Evolutionary conservation across 768 basidiomycete species (phyloP).

Genomic region (Leccinum rimulosum): DNA sequence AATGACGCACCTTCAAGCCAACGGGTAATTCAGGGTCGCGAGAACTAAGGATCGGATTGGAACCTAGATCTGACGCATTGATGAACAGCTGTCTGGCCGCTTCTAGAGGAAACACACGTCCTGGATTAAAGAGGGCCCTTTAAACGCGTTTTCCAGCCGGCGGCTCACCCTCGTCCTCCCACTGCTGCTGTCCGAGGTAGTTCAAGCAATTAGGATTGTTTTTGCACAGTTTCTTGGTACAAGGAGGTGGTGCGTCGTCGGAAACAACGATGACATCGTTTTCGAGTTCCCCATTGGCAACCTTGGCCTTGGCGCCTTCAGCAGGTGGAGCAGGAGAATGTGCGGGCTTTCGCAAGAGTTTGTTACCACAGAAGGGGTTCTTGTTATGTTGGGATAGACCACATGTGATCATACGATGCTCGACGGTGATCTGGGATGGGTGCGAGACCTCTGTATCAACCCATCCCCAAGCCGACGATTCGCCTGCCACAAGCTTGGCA

Average conservation of each 20-base stretch:
- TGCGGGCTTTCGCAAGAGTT: slow-evolving; percentile 37
- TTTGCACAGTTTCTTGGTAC: slow-evolving; percentile 65
- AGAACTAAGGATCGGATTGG: slow-evolving; percentile 49
- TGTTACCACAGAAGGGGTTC: slow-evolving; percentile 57
- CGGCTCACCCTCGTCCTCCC: slow-evolving; percentile 67
- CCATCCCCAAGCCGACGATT: slow-evolving; percentile 73
- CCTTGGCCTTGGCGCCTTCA: slow-evolving; percentile 9
- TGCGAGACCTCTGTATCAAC: slow-evolving; percentile 62
- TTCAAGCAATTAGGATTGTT: slow-evolving; percentile 84
- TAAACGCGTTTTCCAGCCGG: slow-evolving; percentile 11
- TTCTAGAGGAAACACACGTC: slow-evolving; percentile 36
- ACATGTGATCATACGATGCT: slow-evolving; percentile 66
- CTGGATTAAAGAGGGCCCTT: not conserved
- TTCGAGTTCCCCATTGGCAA: slow-evolving; percentile 43
- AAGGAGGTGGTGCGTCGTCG: slow-evolving; percentile 58
- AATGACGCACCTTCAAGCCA: slow-evolving; percentile 63
- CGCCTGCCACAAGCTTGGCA: slow-evolving; percentile 44
- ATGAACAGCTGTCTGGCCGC: slow-evolving; percentile 50
- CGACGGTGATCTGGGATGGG: slow-evolving; percentile 57
- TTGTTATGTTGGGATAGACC: slow-evolving; percentile 56
- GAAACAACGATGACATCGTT: slow-evolving; percentile 70
- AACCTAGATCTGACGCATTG: slow-evolving; percentile 49
- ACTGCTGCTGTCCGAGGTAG: slow-evolving; percentile 79
- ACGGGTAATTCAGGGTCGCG: slow-evolving; percentile 62
- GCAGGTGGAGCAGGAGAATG: slow-evolving; percentile 10